Percentiles rank a stretch among this genome's conserved stretches.
Conservation (phyloP, 164 flowering plant species). For the Dillenia suffruticosa region DNA sequence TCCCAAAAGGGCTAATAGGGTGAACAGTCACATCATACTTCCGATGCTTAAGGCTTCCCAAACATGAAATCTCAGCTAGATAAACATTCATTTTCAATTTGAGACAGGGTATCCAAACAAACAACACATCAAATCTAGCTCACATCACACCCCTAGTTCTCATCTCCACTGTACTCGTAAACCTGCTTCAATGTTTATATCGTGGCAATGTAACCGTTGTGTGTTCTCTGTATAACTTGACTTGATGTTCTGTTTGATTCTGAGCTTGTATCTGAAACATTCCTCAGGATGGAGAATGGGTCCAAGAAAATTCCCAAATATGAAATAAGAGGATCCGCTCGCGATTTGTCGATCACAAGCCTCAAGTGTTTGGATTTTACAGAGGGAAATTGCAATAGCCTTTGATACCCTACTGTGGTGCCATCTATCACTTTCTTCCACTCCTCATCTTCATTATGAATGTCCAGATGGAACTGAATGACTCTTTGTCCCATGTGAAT, state of each 20-base stretch:
- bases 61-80: too few species aligned
- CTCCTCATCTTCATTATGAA: constrained; percentile 26
- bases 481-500: constrained; percentile 93
- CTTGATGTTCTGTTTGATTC: constrained; percentile 20
- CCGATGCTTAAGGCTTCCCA: too few species aligned
- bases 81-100: too few species aligned
- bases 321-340: constrained; percentile 73
- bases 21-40: too few species aligned
- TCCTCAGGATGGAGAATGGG: constrained; percentile 29
- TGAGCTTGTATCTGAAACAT: constrained; percentile 11
- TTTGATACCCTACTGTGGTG: constrained; percentile 77
- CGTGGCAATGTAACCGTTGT: constrained; percentile 15
- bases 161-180: not conserved
- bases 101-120: too few species aligned
- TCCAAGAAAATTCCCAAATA: constrained; percentile 63
- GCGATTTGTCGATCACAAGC: constrained; percentile 57
- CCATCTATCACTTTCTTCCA: constrained; percentile 57
- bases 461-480: constrained; percentile 56
- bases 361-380: constrained; percentile 45
- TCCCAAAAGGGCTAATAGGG: too few species aligned
- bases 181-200: constrained; percentile 3
- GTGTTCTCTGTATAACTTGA: constrained; percentile 27
- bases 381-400: constrained; percentile 50
- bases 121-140: too few species aligned
- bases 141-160: too few species aligned